phyloP scores from a whole-genome alignment of 805 yeast genomes.

The Starmera quercuum region DNA sequence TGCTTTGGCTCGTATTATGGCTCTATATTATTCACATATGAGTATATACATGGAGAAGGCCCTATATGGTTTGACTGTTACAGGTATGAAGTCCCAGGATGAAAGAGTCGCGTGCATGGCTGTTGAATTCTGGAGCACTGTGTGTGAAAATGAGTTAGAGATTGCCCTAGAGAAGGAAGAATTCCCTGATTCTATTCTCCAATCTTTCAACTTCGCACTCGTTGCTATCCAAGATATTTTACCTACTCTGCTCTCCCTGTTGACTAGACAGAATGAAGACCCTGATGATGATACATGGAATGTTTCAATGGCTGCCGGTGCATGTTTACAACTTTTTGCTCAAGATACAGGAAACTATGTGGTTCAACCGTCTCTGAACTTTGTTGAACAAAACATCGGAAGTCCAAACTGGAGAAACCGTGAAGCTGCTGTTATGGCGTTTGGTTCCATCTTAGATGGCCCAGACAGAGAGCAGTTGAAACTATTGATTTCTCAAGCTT shows the following conservation, averaged over 20 bases:
- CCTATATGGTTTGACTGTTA: constrained; percentile 76
- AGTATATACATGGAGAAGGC: constrained; percentile 97
- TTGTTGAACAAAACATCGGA: constrained; percentile 69
- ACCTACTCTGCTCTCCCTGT: constrained; percentile 73
- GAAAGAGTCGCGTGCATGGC: constrained; percentile 96
- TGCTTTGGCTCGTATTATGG: constrained; percentile 88
- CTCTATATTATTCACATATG: constrained; percentile 83
- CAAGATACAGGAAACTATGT: constrained; percentile 83
- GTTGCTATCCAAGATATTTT: constrained; percentile 79
- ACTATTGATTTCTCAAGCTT: constrained; percentile 69
- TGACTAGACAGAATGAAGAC: constrained; percentile 87
- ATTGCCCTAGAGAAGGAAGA: constrained; percentile 63
- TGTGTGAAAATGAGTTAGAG: constrained; percentile 95
- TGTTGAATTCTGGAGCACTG: constrained; percentile 98
- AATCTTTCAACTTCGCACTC: constrained; percentile 73
- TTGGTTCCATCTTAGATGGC: constrained; percentile 94
- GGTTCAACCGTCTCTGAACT: constrained; percentile 75
- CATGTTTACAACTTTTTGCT: constrained; percentile 90
- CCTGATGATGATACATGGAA: constrained; percentile 97
- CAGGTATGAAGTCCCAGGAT: constrained; percentile 81
- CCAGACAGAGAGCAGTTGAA: constrained; percentile 71
- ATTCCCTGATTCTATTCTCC: constrained; percentile 40
- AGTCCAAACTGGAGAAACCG: constrained; percentile 71
- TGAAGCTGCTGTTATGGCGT: constrained; percentile 99
- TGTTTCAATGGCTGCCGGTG: constrained; percentile 97